Conservation (phyloP, 2,329 filamentous ascomycete species). For the Calonectria leucothoes region DNA sequence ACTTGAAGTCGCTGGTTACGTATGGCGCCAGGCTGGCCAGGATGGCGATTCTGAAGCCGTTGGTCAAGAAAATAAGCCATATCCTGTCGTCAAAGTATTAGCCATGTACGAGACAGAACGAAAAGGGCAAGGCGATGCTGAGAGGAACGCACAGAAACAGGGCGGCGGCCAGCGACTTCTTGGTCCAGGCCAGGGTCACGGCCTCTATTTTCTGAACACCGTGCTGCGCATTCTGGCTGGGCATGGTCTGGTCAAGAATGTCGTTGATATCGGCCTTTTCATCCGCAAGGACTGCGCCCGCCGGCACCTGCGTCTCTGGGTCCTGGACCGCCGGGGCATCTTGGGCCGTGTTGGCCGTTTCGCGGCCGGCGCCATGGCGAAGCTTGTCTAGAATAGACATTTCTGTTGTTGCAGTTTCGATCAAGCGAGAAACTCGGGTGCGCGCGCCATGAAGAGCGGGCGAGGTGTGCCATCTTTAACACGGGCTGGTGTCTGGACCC, state of each 20-base stretch:
- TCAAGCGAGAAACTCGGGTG: not conserved
- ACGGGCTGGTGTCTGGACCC: not conserved
- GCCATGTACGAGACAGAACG: not conserved
- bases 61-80: slow-evolving; percentile 63
- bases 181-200: slow-evolving; percentile 54
- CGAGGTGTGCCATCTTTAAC: not conserved
- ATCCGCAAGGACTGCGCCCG: slow-evolving; percentile 17
- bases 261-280: slow-evolving; percentile 30
- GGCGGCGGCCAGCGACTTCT: slow-evolving; percentile 46
- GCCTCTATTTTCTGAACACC: slow-evolving; percentile 56
- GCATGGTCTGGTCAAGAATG: slow-evolving; percentile 27
- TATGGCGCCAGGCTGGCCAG: slow-evolving; percentile 55
- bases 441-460: not conserved
- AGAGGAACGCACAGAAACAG: slow-evolving; percentile 47
- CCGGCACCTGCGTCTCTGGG: not conserved
- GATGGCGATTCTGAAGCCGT: slow-evolving; percentile 59
- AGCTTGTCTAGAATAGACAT: not conserved
- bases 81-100: slow-evolving; percentile 43
- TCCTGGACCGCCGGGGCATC: not conserved
- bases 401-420: not conserved
- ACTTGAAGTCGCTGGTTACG: slow-evolving; percentile 62
- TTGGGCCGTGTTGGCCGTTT: not conserved
- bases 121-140: not conserved
- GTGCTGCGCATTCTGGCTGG: slow-evolving; percentile 43
- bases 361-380: not conserved